Percentiles rank a stretch among this genome's conserved stretches.
Evolutionary conservation across 208 protist species (phyloP).

Genomic region (Trichomonas vaginalis): DNA sequence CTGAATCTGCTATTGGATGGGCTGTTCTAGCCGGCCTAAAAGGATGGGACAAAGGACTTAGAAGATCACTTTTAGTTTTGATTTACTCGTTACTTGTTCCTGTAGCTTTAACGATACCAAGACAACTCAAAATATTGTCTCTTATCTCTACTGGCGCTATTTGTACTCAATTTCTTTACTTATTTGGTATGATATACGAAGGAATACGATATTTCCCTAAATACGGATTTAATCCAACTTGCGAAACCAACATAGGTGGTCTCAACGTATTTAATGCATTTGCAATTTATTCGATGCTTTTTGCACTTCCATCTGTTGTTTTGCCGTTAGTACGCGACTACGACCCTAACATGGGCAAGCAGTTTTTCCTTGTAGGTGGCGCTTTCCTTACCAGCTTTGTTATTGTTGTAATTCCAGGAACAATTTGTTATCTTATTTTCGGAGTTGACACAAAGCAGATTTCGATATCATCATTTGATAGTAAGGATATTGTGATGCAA

Average conservation of each 20-base stretch:
- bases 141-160: not conserved
- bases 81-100: not conserved
- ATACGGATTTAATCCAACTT: not conserved
- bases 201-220: not conserved
- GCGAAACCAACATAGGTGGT: not conserved
- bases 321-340: not conserved
- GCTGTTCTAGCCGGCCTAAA: not conserved
- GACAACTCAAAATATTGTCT: not conserved
- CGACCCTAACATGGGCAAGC: not conserved
- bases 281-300: not conserved
- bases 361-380: no score
- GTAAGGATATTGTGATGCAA: not conserved
- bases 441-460: not conserved
- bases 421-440: not conserved
- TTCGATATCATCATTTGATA: not conserved
- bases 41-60: not conserved
- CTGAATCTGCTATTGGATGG: not conserved
- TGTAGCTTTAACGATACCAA: not conserved
- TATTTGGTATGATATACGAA: not conserved
- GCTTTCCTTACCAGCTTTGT: not conserved
- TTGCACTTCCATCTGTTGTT: not conserved
- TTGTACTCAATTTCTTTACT: not conserved
- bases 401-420: not conserved
- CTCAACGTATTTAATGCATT: not conserved
- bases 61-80: not conserved